Evolutionary conservation across 1,139 yeast genomes (phyloP).

Genomic region (Geotrichum histeridarum): DNA sequence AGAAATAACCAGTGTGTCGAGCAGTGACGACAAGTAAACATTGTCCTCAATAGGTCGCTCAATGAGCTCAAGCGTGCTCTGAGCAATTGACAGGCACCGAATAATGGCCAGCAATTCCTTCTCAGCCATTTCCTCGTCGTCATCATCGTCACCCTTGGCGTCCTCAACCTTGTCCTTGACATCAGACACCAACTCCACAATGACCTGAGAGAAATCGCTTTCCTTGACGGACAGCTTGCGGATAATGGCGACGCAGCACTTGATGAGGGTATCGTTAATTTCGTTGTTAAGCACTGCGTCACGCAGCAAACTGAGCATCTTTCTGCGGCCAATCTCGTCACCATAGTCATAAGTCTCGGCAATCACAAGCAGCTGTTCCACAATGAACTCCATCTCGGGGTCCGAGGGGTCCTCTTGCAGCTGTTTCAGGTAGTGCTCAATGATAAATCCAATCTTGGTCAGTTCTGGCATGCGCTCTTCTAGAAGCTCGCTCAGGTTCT

Average conservation of each 20-base stretch:
- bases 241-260: slow-evolving; percentile 59
- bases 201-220: slow-evolving; percentile 76
- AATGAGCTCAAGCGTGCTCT: slow-evolving; percentile 64
- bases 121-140: slow-evolving; percentile 15
- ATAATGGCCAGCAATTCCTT: slow-evolving; percentile 40
- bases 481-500: slow-evolving; percentile 47
- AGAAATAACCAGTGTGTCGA: slow-evolving; percentile 76
- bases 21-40: slow-evolving; percentile 63
- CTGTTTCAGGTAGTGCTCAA: slow-evolving; percentile 49
- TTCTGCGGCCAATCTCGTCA: slow-evolving; percentile 87
- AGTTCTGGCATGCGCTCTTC: slow-evolving; percentile 81
- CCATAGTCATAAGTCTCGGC: slow-evolving; percentile 76
- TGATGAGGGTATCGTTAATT: slow-evolving; percentile 51
- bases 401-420: slow-evolving; percentile 46
- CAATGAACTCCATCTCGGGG: slow-evolving; percentile 64
- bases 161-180: slow-evolving; percentile 59
- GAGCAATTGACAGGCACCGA: slow-evolving; percentile 66
- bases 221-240: slow-evolving; percentile 70
- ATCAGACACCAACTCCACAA: slow-evolving; percentile 83
- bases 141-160: slow-evolving; percentile 30
- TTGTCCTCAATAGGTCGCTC: slow-evolving; percentile 63
- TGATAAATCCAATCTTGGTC: slow-evolving; percentile 58
- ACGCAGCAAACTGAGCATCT: slow-evolving; percentile 69
- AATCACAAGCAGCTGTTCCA: slow-evolving; percentile 65
- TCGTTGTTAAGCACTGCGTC: slow-evolving; percentile 33